A percentile compares a stretch with the other conserved stretches of the same genome.
Evolutionary conservation across 345 rosid species (phyloP).

Genomic region (Boechera divaricarpa): DNA sequence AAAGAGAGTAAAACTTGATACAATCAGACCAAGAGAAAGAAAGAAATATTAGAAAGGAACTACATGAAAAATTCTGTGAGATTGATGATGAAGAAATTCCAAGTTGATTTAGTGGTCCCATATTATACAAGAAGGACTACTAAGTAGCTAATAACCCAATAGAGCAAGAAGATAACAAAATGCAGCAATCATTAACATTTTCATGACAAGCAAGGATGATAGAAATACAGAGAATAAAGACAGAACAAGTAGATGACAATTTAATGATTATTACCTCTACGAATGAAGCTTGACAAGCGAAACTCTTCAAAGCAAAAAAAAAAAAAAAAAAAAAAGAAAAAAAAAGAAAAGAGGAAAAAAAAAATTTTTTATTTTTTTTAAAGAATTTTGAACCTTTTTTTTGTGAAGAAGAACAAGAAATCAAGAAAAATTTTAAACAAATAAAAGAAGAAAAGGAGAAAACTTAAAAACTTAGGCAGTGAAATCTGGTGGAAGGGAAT

Average conservation of each 20-base stretch:
- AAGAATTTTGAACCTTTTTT: constrained; percentile 9
- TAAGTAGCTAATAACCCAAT: constrained; percentile 12
- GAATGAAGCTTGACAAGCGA: constrained; percentile 15
- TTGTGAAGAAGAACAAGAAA: constrained; percentile 32
- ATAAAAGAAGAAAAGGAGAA: constrained; percentile 18
- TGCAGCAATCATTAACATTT: constrained; percentile 30
- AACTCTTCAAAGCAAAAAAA: constrained; percentile 37
- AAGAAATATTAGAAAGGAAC: constrained; percentile 1
- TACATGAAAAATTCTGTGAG: constrained; percentile 25
- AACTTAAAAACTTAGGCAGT: constrained; percentile 24
- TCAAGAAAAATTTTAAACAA: background rate
- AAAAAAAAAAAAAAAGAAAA: no score
- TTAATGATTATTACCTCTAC: constrained; percentile 46
- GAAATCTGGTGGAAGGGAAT: constrained; percentile 40
- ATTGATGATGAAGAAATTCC: constrained; percentile 33
- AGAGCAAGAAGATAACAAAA: constrained; percentile 37
- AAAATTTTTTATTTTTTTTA: no score
- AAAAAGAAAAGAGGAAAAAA: no score
- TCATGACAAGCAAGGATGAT: constrained; percentile 32
- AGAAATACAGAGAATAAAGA: constrained; percentile 8
- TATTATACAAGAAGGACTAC: constrained; percentile 31
- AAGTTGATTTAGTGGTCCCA: constrained; percentile 39
- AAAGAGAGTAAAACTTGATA: background rate
- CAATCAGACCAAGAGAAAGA: constrained; percentile 14
- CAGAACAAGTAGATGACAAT: constrained; percentile 25